Conservation (phyloP, 2,329 filamentous ascomycete genomes). For the Penicillium sp. region DNA sequence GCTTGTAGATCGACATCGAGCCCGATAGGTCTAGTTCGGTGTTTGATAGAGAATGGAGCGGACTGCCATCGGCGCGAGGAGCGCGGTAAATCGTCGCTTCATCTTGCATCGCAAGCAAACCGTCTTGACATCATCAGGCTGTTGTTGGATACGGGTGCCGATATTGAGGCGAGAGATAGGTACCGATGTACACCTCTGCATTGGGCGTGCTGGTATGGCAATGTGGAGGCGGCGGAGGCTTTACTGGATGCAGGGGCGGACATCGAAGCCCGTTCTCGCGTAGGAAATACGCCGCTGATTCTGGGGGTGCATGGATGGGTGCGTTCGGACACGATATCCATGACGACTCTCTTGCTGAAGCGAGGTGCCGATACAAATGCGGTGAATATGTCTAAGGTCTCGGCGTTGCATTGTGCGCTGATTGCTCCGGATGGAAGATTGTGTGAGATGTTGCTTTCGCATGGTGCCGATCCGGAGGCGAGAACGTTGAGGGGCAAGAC, state of each 20-base stretch:
- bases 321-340: too few relatives aligned
- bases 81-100: conserved; percentile 2
- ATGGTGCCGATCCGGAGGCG: conserved; percentile 2
- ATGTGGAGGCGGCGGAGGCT: not conserved
- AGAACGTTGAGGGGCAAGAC: not conserved
- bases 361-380: conserved; percentile 1
- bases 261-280: conserved; percentile 3
- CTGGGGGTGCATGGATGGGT: not conserved
- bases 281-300: conserved; percentile 11
- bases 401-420: conserved; percentile 5
- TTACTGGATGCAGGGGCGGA: conserved; percentile 14
- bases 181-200: conserved; percentile 7
- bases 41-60: conserved; percentile 5
- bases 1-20: not conserved
- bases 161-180: conserved; percentile 1
- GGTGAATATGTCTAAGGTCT: not conserved
- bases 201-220: conserved; percentile 6
- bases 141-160: conserved; percentile 6
- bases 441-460: conserved; percentile 2
- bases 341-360: conserved; percentile 6
- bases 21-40: not conserved
- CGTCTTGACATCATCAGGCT: not conserved
- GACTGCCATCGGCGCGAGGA: not conserved
- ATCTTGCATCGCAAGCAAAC: not conserved
- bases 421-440: not conserved